Percentiles rank a stretch among this genome's conserved stretches.
Evolutionary conservation across 257 asterid species (phyloP).

Genomic region (Capsicum rhomboideum): DNA sequence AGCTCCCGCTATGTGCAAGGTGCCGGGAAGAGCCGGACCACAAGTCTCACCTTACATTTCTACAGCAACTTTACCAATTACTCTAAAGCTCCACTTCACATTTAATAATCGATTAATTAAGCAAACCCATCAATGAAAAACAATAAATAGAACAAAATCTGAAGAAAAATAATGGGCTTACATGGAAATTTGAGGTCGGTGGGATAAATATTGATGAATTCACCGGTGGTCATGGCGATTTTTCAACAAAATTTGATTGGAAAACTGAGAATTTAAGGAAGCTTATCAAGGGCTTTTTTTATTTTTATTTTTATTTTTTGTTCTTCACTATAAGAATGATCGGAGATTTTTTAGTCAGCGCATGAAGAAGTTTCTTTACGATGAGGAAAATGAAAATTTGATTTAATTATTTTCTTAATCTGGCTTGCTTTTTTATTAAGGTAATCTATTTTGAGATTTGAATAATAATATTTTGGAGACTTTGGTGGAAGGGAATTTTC

Average conservation of each 20-base stretch:
- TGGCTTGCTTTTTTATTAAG: no score
- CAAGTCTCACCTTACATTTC: no score
- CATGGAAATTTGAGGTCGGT: slow-evolving; percentile 74
- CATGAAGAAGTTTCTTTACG: not conserved
- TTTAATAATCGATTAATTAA: not conserved
- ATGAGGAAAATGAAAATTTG: not conserved
- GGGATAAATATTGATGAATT: slow-evolving; percentile 61
- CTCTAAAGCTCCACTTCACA: no score
- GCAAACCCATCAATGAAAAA: slow-evolving; percentile 5
- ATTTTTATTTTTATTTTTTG: not conserved
- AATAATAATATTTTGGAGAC: not conserved
- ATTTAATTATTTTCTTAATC: not conserved
- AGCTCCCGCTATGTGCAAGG: no score
- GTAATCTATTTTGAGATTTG: not conserved
- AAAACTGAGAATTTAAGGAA: not conserved
- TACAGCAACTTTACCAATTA: no score
- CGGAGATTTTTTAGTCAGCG: not conserved
- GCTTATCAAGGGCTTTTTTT: not conserved
- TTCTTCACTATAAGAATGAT: not conserved
- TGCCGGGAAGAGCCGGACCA: no score
- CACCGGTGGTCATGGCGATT: slow-evolving; percentile 49
- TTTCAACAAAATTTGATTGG: not conserved
- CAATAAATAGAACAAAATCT: slow-evolving; percentile 13
- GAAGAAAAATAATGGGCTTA: slow-evolving; percentile 20
- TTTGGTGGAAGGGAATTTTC: not conserved